Conservation (phyloP, 306 rosid species). For the Lathyrus oleraceus region DNA sequence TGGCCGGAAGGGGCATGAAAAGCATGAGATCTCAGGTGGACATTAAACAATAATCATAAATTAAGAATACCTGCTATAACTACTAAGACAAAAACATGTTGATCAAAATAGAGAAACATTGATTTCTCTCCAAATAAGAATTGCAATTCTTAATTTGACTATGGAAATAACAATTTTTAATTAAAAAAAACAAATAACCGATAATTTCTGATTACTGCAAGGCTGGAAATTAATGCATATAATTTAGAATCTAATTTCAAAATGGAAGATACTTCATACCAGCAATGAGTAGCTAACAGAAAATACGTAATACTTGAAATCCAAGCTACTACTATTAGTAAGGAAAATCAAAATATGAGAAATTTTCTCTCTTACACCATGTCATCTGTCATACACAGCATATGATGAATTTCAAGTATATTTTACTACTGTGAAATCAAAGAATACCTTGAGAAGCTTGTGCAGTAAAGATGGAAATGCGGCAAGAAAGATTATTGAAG, state of each 20-base stretch:
- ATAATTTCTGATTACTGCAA: background rate
- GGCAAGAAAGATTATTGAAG: conserved; percentile 56
- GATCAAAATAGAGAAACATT: conserved; percentile 5
- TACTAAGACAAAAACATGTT: conserved; percentile 14
- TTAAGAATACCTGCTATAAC: background rate
- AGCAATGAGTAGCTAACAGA: background rate
- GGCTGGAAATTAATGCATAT: background rate
- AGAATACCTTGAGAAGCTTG: conserved; percentile 70
- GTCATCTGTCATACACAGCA: conserved; percentile 1
- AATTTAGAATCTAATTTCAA: conserved; percentile 19
- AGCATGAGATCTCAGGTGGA: background rate
- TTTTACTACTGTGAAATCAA: conserved; percentile 18
- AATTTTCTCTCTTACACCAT: conserved; percentile 20
- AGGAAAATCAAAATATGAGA: conserved; percentile 9
- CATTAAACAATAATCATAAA: background rate
- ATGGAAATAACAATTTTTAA: background rate
- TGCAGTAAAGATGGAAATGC: conserved; percentile 69
- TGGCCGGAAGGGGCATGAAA: background rate
- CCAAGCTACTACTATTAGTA: background rate
- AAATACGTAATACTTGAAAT: conserved; percentile 3
- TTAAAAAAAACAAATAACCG: conserved; percentile 6
- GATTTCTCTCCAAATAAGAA: conserved; percentile 26
- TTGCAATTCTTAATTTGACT: background rate
- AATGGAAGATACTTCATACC: conserved; percentile 10
- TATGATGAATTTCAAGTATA: conserved; percentile 25